Evolutionary conservation across 2,329 filamentous ascomycete genomes (phyloP).

Genomic region (Aspergillus hiratsukae): DNA sequence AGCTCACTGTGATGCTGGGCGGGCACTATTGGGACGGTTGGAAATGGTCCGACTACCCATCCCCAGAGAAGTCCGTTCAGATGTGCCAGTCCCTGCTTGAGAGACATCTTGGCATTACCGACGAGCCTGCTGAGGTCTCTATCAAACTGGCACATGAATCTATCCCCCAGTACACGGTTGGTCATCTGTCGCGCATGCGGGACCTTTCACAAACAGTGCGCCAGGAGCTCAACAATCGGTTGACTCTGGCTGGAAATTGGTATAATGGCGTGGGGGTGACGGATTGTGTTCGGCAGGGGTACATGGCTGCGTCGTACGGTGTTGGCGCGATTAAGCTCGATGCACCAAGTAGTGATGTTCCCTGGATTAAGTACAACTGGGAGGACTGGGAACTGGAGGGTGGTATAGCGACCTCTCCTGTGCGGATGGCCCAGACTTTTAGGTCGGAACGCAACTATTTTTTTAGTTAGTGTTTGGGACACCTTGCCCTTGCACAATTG

Average conservation of each 20-base stretch:
- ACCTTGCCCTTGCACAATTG: background rate
- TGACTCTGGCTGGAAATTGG: conserved; percentile 60
- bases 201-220: conserved; percentile 53
- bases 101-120: conserved; percentile 69
- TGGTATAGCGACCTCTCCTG: conserved; percentile 26
- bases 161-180: conserved; percentile 85
- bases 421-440: conserved; percentile 13
- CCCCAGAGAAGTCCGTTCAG: conserved; percentile 59
- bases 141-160: conserved; percentile 64
- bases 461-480: background rate
- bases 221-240: conserved; percentile 54
- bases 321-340: conserved; percentile 30
- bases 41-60: conserved; percentile 51
- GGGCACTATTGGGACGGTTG: conserved; percentile 83
- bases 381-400: conserved; percentile 26
- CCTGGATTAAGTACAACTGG: conserved; percentile 19
- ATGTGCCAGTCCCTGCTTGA: conserved; percentile 68
- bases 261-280: conserved; percentile 50
- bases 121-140: conserved; percentile 56
- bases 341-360: conserved; percentile 2
- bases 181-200: conserved; percentile 63
- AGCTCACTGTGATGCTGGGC: conserved; percentile 90
- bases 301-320: conserved; percentile 46
- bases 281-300: conserved; percentile 54
- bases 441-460: conserved; percentile 9